Base-by-base conservation (phyloP, 306 rosid species). In the Sicyos baderoa region DNA sequence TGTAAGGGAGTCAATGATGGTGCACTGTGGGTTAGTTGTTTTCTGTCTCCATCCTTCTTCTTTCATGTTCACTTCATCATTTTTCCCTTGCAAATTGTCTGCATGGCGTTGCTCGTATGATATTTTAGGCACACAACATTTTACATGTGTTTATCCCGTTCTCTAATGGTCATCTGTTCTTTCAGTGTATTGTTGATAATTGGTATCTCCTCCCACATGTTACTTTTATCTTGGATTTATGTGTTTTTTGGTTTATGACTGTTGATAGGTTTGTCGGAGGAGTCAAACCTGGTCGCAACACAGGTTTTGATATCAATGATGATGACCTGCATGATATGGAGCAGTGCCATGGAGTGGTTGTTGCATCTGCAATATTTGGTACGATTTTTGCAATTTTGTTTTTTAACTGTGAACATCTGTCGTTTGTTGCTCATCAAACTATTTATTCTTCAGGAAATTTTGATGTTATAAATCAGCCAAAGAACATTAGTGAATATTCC, bases 301-400 rank as follows among this genome's bases (percentile, higher is more conserved):
- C 96, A 19, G 95, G 97, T 77, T 92, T 73, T 79, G 91, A 89
- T 76, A 82, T 92, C 68, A 90, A 86, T 77, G 91, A 86, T 25
- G 88, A 58, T 47, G 95, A 87, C 76, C 91, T 86, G 65, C 74
- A 66, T 74, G 84, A 84, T 35, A 87, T 89, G 96, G 96, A 92
- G 55, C 89, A 79, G 69, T 92, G 97, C 72, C 79, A 16, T 29
- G 98, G 96, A 23, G 86, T 93, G 58, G 95, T 89, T 76, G 96
- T 92, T 78, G 95, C 95, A 57, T 92, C 97, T n/a, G 92, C 95
- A 73, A 79, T 92, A 79, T 92, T 89, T 81, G 93, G 97, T 92
- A 82, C 73, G 60, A 16, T 74, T 65, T 23, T 44, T 76, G 57
- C 72, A 25, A 59, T 78, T 25, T 18, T 67, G 44, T 18, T 72